Conservation (phyloP, 2,329 filamentous ascomycete species). For the Aspergillus brunneoviolaceus region DNA sequence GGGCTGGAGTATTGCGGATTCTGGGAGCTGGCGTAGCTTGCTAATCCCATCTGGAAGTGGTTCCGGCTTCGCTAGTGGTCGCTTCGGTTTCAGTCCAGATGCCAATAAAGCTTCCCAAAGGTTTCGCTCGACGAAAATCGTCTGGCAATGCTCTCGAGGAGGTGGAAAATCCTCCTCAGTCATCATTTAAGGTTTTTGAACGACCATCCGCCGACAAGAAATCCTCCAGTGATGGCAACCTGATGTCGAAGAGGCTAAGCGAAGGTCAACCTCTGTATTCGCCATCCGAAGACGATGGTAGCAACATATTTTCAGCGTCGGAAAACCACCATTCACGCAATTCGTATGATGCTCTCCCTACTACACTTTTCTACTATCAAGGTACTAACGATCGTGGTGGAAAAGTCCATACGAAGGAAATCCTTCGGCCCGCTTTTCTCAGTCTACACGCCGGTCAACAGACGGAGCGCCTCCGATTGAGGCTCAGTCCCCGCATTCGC, state of each 20-base stretch:
- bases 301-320: constrained; percentile 41
- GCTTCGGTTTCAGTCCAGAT: constrained; percentile 32
- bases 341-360: constrained; percentile 33
- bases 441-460: constrained; percentile 57
- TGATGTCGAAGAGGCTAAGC: constrained; percentile 34
- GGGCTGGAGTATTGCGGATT: constrained; percentile 6
- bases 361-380: not conserved
- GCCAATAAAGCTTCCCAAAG: constrained; percentile 58
- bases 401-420: constrained; percentile 46
- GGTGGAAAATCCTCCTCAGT: constrained; percentile 37
- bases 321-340: constrained; percentile 35
- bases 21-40: constrained; percentile 14
- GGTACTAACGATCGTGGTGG: constrained; percentile 41
- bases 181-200: constrained; percentile 57
- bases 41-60: constrained; percentile 16
- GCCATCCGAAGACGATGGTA: constrained; percentile 34
- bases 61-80: constrained; percentile 15
- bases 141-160: constrained; percentile 56
- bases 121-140: constrained; percentile 55
- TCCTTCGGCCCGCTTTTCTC: constrained; percentile 54
- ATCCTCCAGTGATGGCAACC: constrained; percentile 44
- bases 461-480: constrained; percentile 45
- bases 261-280: constrained; percentile 37
- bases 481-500: constrained; percentile 37
- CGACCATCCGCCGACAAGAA: constrained; percentile 46